These are phyloP conservation scores for Raffaelea deltoideospora DNA, from an alignment of 2,329 filamentous ascomycete genomes.

Conservation along the genomic window DNA sequence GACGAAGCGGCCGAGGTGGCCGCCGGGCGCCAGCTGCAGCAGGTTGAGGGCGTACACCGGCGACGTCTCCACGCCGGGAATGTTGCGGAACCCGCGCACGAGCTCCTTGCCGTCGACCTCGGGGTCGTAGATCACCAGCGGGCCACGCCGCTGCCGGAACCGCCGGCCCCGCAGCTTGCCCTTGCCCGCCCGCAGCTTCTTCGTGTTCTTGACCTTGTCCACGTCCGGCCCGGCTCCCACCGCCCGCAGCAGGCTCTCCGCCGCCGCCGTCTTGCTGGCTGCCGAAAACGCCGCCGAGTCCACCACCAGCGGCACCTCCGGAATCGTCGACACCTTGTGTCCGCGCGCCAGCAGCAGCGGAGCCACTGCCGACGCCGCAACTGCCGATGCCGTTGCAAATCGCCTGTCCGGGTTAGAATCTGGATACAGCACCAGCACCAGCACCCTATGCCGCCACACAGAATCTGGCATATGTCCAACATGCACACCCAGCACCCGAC, in stretches of 20 bases:
- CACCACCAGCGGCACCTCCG: constrained; percentile 94
- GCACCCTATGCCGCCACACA: not conserved
- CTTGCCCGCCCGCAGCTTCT: constrained; percentile 97
- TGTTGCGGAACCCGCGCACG: constrained; percentile 92
- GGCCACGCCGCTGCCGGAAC: constrained; percentile 93
- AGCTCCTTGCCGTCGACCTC: constrained; percentile 92
- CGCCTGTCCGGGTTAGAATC: constrained; percentile 44
- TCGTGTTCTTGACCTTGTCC: constrained; percentile 89
- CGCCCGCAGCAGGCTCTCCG: constrained; percentile 74
- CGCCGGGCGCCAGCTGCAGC: constrained; percentile 96
- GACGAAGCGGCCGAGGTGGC: constrained; percentile 97
- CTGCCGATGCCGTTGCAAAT: constrained; percentile 92
- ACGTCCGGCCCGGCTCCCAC: constrained; percentile 82
- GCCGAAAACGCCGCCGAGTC: constrained; percentile 81
- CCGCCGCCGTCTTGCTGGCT: constrained; percentile 76
- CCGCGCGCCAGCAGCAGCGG: constrained; percentile 93
- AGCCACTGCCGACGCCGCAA: constrained; percentile 89
- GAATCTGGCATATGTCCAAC: constrained; percentile 76
- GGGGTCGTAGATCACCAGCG: constrained; percentile 94
- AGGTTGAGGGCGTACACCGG: constrained; percentile 93
- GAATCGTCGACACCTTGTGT: constrained; percentile 81
- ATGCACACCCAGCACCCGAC: not conserved
- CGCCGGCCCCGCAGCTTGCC: constrained; percentile 96
- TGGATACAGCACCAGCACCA: no score
- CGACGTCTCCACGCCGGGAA: constrained; percentile 93